A percentile compares a stretch with the other conserved stretches of the same genome.
Conservation (phyloP, 106 monocot species). For the Dactylorhiza incarnata region DNA sequence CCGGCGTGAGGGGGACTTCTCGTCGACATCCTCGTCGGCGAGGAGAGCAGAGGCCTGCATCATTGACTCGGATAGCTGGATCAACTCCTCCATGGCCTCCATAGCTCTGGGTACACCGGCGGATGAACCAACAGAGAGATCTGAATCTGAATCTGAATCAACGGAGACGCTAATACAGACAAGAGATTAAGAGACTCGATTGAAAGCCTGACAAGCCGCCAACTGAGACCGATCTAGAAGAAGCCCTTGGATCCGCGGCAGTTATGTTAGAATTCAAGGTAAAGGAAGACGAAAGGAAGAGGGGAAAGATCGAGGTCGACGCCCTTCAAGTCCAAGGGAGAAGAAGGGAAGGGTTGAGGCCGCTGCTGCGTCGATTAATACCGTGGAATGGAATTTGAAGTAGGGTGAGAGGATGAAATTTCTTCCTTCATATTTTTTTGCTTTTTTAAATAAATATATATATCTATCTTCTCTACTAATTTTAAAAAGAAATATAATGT, state of each 20-base stretch:
- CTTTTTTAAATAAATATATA: too few relatives aligned
- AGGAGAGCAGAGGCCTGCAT: conserved; percentile 64
- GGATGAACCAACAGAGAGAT: background rate
- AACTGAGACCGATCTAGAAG: background rate
- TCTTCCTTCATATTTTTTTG: background rate
- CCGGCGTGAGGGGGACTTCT: conserved; percentile 16
- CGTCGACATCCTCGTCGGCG: conserved; percentile 58
- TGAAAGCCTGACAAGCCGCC: background rate
- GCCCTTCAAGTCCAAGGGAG: background rate
- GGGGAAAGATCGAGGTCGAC: background rate
- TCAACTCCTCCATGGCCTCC: conserved; percentile 62
- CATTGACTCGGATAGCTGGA: conserved; percentile 57
- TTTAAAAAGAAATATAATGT: too few relatives aligned
- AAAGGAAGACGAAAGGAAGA: background rate
- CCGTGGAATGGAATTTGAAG: background rate
- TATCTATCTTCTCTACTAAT: too few relatives aligned
- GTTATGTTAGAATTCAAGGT: background rate
- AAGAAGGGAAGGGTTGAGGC: background rate
- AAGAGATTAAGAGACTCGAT: background rate
- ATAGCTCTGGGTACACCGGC: conserved; percentile 14
- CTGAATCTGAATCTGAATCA: conserved; percentile 13
- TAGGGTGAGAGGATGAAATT: background rate
- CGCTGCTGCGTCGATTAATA: conserved; percentile 1
- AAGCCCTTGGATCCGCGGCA: background rate
- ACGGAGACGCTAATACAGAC: background rate